Base-by-base conservation (phyloP, 192 early-diverging fungal genomes). In the Coemansia sp. region DNA sequence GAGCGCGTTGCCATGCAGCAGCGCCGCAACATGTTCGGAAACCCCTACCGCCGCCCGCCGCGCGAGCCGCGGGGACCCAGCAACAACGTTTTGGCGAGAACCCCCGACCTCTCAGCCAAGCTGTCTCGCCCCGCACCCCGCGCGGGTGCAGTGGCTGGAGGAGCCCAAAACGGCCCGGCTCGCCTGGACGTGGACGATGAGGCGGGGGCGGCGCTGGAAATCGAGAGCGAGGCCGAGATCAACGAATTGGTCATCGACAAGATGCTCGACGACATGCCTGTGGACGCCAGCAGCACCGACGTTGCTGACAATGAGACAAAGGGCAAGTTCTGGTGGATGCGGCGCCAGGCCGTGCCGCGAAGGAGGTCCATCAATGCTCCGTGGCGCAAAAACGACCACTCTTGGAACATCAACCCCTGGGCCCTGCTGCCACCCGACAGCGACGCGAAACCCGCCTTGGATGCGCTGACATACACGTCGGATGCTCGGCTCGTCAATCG, bases 11-110 rank as follows among this genome's bases (percentile, higher is more conserved):
- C 73, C 1, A 68, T 83, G 16, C 79, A 79, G 64, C 79, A 84
- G 59, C 77, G 83, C 14, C 85, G 84, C 27, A 88, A 88, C 11
- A 86, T 92, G 85, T 93, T 92, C 81, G 92, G 92, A 31, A 93
- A 92, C 63, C 90, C 90, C 0, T 93, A 90, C 63, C 78, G 84
- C 64, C 86, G 87, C 9, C 77, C 73, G 53, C 75, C 62, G 68
- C 85, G 74, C 57, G 85, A 71, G 75, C 84, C 62, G 40, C 84
- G 70, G 68, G 70, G 77, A 0, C 77, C 76, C 1, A 68, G 48
- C 65, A 88, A 78, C 77, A 86, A 78, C 68, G 74, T 77, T 35
- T 53, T 83, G 40, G 80, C 80, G 0, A 72, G 75, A 39, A 83
- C 66, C 17, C 80, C 80, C 6, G 72, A 78, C 54, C 69, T 83